Base-by-base conservation (phyloP, 2,329 filamentous ascomycete genomes). In the Fusarium pseudograminearum region DNA sequence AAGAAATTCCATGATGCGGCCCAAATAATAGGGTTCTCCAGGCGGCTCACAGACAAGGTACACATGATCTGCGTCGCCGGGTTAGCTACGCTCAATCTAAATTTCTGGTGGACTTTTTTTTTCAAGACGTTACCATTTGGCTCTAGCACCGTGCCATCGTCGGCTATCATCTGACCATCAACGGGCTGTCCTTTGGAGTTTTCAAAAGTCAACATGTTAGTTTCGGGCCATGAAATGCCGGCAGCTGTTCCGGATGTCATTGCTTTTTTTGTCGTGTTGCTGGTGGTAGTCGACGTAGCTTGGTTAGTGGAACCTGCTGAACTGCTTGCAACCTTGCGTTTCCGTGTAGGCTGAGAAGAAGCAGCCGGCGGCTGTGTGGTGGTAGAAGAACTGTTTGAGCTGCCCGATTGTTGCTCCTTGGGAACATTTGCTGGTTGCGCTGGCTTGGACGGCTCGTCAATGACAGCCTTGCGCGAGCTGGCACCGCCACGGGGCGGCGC, bases 31-130 rank as follows among this genome's bases (percentile, higher is more conserved):
- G 57, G 96, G 96, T 82, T 99, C 96, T 55, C 96, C 96, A 18
- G 96, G 96, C 52, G 96, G 96, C 81, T 99, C 96, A 82, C 94
- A 98, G 69, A 99, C 92, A 68, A 98, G 89, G 84, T 98, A 99
- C 72, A 97, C 93, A 83, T 98, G 86, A 81, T 89, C 87, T 89
- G 79, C 74, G 68, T 74, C 68, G 71, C 46, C 76, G 67, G 77
- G 78, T 79, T 77, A 80, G 76, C 73, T 63, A 71, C 65, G 57
- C 55, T 74, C 65, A 47, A 51, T 65, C 55, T 52, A 53, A 64
- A 61, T 72, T 75, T 72, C 57, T 62, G 58, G 60, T 71, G 65
- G 65, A 63, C 47, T 60, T 61, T 69, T 48, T 69, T 47, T 69
- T 28, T 24, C 26, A 48, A 51, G 41, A 66, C 46, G 57, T 74